A percentile compares a stretch with the other conserved stretches of the same genome.
Conservation (phyloP, 2,329 filamentous ascomycete species). For the Davidsoniella australis region DNA sequence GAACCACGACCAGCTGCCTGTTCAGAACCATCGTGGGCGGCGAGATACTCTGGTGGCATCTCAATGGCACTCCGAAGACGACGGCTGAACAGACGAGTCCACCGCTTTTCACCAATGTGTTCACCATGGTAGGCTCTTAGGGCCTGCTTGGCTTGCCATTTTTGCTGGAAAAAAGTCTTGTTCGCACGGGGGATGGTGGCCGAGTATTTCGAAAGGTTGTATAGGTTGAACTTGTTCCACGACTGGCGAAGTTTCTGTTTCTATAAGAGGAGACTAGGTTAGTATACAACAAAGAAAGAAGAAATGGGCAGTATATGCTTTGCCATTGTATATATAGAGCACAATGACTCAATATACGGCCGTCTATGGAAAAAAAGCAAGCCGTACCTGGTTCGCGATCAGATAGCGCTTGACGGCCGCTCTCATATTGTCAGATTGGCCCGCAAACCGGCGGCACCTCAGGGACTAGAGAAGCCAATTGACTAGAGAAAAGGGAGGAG, state of each 20-base stretch:
- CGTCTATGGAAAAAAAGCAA: neutral
- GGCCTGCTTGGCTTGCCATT: slow-evolving; percentile 79
- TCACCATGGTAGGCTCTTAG: slow-evolving; percentile 87
- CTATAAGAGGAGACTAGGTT: slow-evolving; percentile 1
- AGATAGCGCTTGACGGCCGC: slow-evolving; percentile 14
- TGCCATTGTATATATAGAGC: neutral
- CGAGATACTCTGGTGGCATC: slow-evolving; percentile 69
- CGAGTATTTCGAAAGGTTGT: slow-evolving; percentile 52
- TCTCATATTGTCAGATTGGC: slow-evolving; percentile 14
- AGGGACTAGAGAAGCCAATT: slow-evolving; percentile 4
- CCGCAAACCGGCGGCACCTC: slow-evolving; percentile 9
- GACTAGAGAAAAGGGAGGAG: neutral
- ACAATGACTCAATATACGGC: neutral
- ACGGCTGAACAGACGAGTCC: slow-evolving; percentile 81
- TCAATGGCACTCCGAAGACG: slow-evolving; percentile 68
- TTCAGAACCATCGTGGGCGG: slow-evolving; percentile 63
- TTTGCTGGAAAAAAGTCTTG: slow-evolving; percentile 89
- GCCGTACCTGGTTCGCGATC: slow-evolving; percentile 13
- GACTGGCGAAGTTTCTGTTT: slow-evolving; percentile 77
- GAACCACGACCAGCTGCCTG: slow-evolving; percentile 71
- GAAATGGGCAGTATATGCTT: neutral
- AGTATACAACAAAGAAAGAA: neutral
- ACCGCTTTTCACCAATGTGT: slow-evolving; percentile 81
- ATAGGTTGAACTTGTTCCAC: slow-evolving; percentile 96
- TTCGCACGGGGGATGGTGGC: slow-evolving; percentile 24